Conservation (phyloP, 2,329 filamentous ascomycete species). For the Zasmidium cellare region DNA sequence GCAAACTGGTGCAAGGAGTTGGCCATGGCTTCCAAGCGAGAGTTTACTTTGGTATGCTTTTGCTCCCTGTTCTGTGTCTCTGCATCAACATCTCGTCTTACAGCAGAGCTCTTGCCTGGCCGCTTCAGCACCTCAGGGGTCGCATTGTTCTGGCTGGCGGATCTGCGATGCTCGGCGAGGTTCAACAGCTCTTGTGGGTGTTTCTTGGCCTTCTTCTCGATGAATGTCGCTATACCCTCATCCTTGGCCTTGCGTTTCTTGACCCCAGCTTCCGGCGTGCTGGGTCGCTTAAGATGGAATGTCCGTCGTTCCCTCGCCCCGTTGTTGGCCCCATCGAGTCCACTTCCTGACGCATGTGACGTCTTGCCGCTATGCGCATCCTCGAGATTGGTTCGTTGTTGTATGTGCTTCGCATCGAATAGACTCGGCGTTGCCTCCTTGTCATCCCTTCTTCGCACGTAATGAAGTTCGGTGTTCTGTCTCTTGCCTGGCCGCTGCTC, state of each 20-base stretch:
- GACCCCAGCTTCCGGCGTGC: slow-evolving; percentile 13
- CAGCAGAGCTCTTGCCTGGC: slow-evolving; percentile 23
- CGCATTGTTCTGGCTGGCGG: slow-evolving; percentile 2
- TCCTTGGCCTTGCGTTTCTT: slow-evolving; percentile 20
- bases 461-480: slow-evolving; percentile 15
- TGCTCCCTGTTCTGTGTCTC: background rate
- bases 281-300: slow-evolving; percentile 24
- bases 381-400: slow-evolving; percentile 3
- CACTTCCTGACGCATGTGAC: slow-evolving; percentile 13
- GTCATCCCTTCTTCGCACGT: slow-evolving; percentile 20
- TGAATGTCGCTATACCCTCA: slow-evolving; percentile 28
- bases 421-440: slow-evolving; percentile 2
- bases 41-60: background rate
- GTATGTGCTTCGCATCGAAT: slow-evolving; percentile 8
- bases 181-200: slow-evolving; percentile 14
- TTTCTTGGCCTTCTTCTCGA: slow-evolving; percentile 23
- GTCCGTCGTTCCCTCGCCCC: slow-evolving; percentile 17
- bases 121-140: slow-evolving; percentile 19
- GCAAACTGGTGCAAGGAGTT: slow-evolving; percentile 30
- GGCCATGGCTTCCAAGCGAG: slow-evolving; percentile 24
- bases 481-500: slow-evolving; percentile 28
- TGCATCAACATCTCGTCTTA: slow-evolving; percentile 8
- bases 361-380: slow-evolving; percentile 5
- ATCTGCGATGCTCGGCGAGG: slow-evolving; percentile 7
- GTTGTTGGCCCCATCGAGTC: slow-evolving; percentile 11